Evolutionary conservation across 192 early-diverging fungal species (phyloP).

Genomic region (Borealophlyctis nickersoniae): DNA sequence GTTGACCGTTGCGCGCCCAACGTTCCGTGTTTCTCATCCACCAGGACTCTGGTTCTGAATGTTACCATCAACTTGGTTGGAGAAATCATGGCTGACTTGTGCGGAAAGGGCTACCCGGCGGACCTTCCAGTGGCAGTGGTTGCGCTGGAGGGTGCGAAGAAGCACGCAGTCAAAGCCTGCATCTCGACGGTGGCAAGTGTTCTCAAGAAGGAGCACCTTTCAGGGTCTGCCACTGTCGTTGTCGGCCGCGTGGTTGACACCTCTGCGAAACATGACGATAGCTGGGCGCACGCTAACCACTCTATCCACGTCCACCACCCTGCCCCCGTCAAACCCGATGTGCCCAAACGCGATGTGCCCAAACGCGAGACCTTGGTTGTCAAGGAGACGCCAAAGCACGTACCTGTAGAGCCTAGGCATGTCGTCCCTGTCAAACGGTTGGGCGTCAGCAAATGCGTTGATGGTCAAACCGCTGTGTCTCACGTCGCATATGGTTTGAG

Average conservation of each 20-base stretch:
- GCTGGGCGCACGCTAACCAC: not conserved
- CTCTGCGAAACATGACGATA: not conserved
- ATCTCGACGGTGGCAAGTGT: not conserved
- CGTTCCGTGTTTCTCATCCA: not conserved
- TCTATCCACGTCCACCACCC: constrained; percentile 26
- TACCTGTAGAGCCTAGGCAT: not conserved
- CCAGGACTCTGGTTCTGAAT: constrained; percentile 1
- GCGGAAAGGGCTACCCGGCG: not conserved
- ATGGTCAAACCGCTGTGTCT: constrained; percentile 48
- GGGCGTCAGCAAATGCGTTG: constrained; percentile 1
- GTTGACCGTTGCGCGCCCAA: not conserved
- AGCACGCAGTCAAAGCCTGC: not conserved
- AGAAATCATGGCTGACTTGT: constrained; percentile 25
- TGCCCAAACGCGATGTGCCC: constrained; percentile 18
- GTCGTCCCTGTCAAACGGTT: not conserved
- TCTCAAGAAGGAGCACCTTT: constrained; percentile 6
- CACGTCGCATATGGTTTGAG: constrained; percentile 77
- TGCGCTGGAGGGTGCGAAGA: not conserved
- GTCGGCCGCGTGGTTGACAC: constrained; percentile 18
- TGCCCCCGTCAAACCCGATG: constrained; percentile 24
- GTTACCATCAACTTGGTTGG: constrained; percentile 3
- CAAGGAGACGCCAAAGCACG: not conserved
- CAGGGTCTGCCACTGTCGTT: constrained; percentile 21
- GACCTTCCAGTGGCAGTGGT: constrained; percentile 30
- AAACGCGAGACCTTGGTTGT: not conserved